Evolutionary conservation across 371 early-diverging fungal genomes (phyloP), one percentile per base, ranked within the genome.

Genomic region (Mucor mucedo): DNA sequence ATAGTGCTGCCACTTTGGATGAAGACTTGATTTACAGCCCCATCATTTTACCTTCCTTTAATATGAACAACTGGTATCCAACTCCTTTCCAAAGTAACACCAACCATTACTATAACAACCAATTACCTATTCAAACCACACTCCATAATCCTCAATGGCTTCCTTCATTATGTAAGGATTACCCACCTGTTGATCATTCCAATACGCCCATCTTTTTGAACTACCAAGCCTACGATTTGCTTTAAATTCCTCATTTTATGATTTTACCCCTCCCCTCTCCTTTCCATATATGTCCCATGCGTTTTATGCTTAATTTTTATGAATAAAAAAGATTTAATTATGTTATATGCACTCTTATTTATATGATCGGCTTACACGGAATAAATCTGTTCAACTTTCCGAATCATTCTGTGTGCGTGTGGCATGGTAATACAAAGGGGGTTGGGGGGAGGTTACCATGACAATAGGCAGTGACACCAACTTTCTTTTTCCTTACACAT

Each of bases 1-100:
- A 68, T 4, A 68, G 68, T 40, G 39, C 49, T 5, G 30, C 54
- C 8, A 58, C 63, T 2, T 14, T 57, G 33, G 68, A 68, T 40
- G 68, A 68, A 29, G 68, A 68, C 10, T 38, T 52, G 44, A 61
- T 61, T n/a, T 61, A 53, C 13, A 61, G 61, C 14, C 61, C 61
- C 11, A 53, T 44, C 8, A 44, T 33, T 7, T 27, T 47, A 21
- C 47, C 47, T 47, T 47, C 47, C 4, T 47, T 47, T 47, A 47
- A 35, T 35, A 35, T 47, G 7, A 47, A 47, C 32, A 21, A 35
- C n/a, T 58, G 58, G 58, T 49, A 58, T 39, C 39, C 49, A 4
- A 10, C 58, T 58, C 49, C 27, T 47, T 47, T 21, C 9, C 47
- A 27, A 5, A 47, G 47, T 47, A 47, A 47, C 47, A 47, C 47